Evolutionary conservation across 768 basidiomycete genomes (phyloP).

Genomic region (Porphyrellus cyaneotinctus): DNA sequence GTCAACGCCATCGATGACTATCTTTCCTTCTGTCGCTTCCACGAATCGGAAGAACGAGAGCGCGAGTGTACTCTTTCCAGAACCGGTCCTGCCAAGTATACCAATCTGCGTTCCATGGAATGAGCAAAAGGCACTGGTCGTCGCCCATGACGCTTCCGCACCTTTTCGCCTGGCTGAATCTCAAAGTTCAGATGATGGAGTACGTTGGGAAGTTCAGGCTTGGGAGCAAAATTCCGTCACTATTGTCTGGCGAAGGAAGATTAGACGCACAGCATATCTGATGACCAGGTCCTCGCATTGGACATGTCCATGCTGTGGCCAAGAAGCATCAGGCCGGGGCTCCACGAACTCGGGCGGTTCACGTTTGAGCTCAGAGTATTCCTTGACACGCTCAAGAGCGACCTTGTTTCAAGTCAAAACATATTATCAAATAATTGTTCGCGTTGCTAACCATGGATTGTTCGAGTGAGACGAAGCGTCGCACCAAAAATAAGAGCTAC

Average conservation of each 20-base stretch:
- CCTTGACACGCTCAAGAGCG: conserved; percentile 85
- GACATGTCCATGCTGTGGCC: conserved; percentile 73
- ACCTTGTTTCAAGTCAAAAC: conserved; percentile 42
- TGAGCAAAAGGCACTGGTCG: not conserved
- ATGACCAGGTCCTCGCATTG: conserved; percentile 73
- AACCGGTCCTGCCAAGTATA: conserved; percentile 65
- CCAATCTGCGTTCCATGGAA: conserved; percentile 46
- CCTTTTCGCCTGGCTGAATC: conserved; percentile 73
- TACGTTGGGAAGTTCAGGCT: conserved; percentile 87
- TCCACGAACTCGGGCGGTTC: conserved; percentile 86
- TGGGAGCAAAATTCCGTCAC: not conserved
- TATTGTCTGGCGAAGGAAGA: conserved; percentile 1
- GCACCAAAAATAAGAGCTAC: conserved; percentile 63
- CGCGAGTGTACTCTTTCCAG: conserved; percentile 79
- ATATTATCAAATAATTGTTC: not conserved
- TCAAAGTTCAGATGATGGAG: conserved; percentile 76
- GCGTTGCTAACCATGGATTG: conserved; percentile 75
- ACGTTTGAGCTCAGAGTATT: conserved; percentile 73
- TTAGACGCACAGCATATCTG: conserved; percentile 63
- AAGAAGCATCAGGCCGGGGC: conserved; percentile 72
- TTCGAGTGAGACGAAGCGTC: conserved; percentile 82
- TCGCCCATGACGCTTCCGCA: conserved; percentile 20
- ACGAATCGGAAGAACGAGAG: conserved; percentile 88
- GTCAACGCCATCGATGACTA: conserved; percentile 74
- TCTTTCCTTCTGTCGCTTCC: conserved; percentile 75